These are phyloP conservation scores for Abrus pulchellus DNA, from an alignment of 306 rosid species.

Conservation along the genomic window DNA sequence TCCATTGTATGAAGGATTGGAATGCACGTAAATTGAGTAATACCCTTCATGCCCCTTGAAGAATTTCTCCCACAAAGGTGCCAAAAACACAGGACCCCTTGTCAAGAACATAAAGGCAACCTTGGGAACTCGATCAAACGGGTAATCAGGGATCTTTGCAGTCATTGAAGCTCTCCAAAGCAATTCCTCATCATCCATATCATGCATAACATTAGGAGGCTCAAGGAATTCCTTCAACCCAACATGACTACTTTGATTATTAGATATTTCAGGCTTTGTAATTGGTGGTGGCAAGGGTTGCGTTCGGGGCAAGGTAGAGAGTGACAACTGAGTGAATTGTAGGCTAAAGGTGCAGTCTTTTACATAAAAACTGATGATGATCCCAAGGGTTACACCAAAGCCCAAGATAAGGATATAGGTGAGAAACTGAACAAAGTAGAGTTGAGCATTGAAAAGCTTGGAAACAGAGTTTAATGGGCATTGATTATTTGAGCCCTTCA, in stretches of 20 bases:
- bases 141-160: slow-evolving; percentile 60
- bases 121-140: slow-evolving; percentile 70
- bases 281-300: slow-evolving; percentile 31
- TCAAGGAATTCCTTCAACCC: slow-evolving; percentile 65
- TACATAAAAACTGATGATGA: slow-evolving; percentile 57
- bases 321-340: slow-evolving; percentile 65
- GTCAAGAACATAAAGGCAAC: slow-evolving; percentile 91
- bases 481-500: slow-evolving; percentile 55
- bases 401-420: slow-evolving; percentile 59
- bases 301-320: slow-evolving; percentile 48
- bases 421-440: slow-evolving; percentile 54
- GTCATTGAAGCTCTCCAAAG: slow-evolving; percentile 88
- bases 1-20: slow-evolving; percentile 78
- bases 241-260: slow-evolving; percentile 22
- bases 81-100: slow-evolving; percentile 74
- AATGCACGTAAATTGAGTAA: slow-evolving; percentile 83
- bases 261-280: not conserved
- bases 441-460: slow-evolving; percentile 53
- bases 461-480: slow-evolving; percentile 51
- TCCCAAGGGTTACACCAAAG: slow-evolving; percentile 70
- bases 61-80: slow-evolving; percentile 87
- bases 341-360: slow-evolving; percentile 65
- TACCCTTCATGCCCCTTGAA: slow-evolving; percentile 76
- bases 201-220: slow-evolving; percentile 64
- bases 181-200: slow-evolving; percentile 76